Percentiles rank a stretch among this genome's conserved stretches.
Conservation (phyloP, 352 stramenopile genomes). For the Phytophthora sp. region DNA sequence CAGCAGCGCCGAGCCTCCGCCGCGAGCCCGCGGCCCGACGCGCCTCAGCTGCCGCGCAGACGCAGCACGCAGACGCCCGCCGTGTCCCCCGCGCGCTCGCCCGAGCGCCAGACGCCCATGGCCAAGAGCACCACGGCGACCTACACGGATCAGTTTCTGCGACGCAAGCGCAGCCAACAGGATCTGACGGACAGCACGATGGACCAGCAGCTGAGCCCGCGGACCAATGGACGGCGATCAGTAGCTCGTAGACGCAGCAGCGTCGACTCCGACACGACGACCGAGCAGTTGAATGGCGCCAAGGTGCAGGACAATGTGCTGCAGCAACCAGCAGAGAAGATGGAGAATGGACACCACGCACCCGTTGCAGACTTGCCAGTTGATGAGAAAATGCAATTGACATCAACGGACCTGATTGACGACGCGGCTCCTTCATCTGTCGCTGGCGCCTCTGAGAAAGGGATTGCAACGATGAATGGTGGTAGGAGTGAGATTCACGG, state of each 20-base stretch:
- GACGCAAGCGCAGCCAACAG: slow-evolving; percentile 5
- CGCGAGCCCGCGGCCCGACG: slow-evolving; percentile 3
- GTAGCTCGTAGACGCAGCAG: slow-evolving; percentile 7
- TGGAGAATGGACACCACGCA: background rate
- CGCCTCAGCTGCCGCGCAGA: slow-evolving; percentile 7
- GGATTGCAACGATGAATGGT: slow-evolving; percentile 3
- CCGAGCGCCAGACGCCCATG: background rate
- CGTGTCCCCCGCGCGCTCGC: slow-evolving; percentile 4
- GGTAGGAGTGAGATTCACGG: too few relatives aligned
- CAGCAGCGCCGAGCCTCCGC: slow-evolving; percentile 5
- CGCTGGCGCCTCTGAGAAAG: slow-evolving; percentile 14
- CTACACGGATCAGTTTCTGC: slow-evolving; percentile 20
- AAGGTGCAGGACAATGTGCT: background rate
- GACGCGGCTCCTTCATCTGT: too few relatives aligned
- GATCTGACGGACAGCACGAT: background rate
- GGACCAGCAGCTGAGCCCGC: background rate
- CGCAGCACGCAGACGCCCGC: background rate
- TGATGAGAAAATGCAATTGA: slow-evolving; percentile 8
- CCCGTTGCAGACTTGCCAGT: background rate
- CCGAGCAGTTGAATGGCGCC: background rate
- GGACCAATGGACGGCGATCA: background rate
- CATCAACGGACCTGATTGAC: slow-evolving; percentile 1
- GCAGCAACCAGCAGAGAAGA: background rate
- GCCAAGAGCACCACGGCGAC: slow-evolving; percentile 1
- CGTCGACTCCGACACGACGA: background rate